Evolutionary conservation across 805 yeast species (phyloP), one percentile per base, ranked within the genome.

Genomic region (Lipomyces chichibuensis): DNA sequence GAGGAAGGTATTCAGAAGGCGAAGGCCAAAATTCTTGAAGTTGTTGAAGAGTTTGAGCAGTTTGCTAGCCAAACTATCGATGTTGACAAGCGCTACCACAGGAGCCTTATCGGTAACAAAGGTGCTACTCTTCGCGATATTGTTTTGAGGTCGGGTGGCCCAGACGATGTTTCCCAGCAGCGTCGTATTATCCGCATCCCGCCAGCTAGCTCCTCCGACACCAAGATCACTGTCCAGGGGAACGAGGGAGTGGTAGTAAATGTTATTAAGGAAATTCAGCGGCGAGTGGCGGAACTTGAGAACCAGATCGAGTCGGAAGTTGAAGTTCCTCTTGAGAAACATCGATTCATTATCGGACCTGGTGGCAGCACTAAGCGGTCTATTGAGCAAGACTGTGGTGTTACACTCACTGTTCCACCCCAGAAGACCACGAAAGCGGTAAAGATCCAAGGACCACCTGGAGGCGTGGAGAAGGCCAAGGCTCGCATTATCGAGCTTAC

Each of bases 111-210:
- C 67, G 98, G 98, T 39, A 84, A 87, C 65, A 86, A 87, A 69
- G 97, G 97, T 65, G 82, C 89, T 32, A 85, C 83, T 25, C 86
- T 90, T 80, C 86, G 88, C 72, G 90, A 87, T 59, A 90, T 95
- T 62, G 86, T 93, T 61, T 74, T 84, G 59, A 85, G 84, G 62
- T 97, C 97, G 51, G 97, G 97, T 68, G 92, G 89, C 62, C 77
- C 79, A 64, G 89, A 85, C 68, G 84, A 81, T 39, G 67, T 69
- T 9, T 81, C 83, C 66, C 84, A 81, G 65, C 84, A 84, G 74
- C 75, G 74, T 20, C 83, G 87, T 72, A 80, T 86, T 71, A 83
- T 91, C 72, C 85, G 84, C 64, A 84, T 91, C 65, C 98, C 98
- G 61, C 83, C 85, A 64, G 84, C 89, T 20, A 88, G 84, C 9